Evolutionary conservation across 495 filamentous ascomycete species (phyloP), one percentile per base, ranked within the genome.

Genomic region (Daldinia grandis): DNA sequence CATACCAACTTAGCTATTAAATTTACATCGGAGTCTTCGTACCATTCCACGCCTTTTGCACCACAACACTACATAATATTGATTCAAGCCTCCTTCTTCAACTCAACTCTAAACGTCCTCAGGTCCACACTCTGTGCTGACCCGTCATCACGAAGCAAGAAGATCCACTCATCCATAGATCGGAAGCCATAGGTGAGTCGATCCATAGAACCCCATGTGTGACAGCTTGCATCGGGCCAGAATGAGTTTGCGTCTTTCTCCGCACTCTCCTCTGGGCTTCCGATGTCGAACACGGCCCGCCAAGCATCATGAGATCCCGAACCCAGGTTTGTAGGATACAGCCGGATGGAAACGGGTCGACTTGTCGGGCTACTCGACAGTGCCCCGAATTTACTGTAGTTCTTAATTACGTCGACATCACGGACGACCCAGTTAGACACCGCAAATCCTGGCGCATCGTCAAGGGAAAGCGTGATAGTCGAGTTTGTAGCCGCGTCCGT

Each of bases 381-480:
- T 0, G 67, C 60, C 24, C 58, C 51, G 31, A 75, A 79, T n/a
- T 56, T 57, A n/a, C 30, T 64, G 37, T 80, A 71, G 31, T 78
- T 76, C 14, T 72, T 55, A 17, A 83, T 47, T 59, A 84, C 77
- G 42, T 86, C 76, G 10, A 80, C 78, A 6, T 78, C 76, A 42
- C 82, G 76, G 38, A 78, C 80, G 8, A 78, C 61, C 80, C 84
- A 85, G 10, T 62, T 62, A 1, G 75, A 63, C 5, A 87, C 72
- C 1, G 60, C 51, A 31, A 88, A 65, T 0, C 84, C 85, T 0
- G 82, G 81, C 0, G 74, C 78, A 9, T 80, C 76, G 55, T 86
- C 83, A 3, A 82, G 74, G 0, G 62, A 73, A 31, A 87, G 74
- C 0, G 72, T 80, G 5, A 88, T 64, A 3, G 79, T 79, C 0